Percentiles rank a stretch among this genome's conserved stretches.
phyloP scores from a whole-genome alignment of 2,329 filamentous ascomycete species.

The Pseudogymnoascus sp. region DNA sequence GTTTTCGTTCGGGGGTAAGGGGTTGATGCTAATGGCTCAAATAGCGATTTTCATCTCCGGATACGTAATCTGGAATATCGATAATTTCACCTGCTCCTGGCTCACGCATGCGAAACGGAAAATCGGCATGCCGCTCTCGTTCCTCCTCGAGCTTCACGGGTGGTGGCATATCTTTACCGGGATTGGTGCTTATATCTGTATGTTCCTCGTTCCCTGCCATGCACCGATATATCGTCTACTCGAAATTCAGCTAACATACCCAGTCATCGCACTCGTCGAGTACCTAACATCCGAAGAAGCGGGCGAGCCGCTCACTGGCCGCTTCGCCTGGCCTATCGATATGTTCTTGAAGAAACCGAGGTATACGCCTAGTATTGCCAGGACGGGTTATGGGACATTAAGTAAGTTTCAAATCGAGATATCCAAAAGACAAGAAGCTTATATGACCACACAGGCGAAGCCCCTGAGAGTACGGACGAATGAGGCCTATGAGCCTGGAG shows the following conservation, averaged over 20 bases:
- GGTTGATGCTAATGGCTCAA: background rate
- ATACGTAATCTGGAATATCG: slow-evolving; percentile 49
- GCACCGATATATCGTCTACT: background rate
- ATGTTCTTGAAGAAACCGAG: background rate
- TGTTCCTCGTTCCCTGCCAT: slow-evolving; percentile 4
- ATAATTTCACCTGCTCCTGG: slow-evolving; percentile 42
- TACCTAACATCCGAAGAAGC: slow-evolving; percentile 29
- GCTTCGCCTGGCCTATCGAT: slow-evolving; percentile 27
- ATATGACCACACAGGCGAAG: background rate
- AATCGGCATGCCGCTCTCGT: slow-evolving; percentile 46
- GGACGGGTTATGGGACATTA: background rate
- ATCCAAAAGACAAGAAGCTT: background rate
- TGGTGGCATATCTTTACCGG: slow-evolving; percentile 58
- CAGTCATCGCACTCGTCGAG: slow-evolving; percentile 28
- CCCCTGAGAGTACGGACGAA: background rate
- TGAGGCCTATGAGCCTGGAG: background rate
- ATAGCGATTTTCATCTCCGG: slow-evolving; percentile 33
- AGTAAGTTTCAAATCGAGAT: background rate
- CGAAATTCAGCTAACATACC: slow-evolving; percentile 15
- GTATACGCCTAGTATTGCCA: background rate
- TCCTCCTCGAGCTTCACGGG: slow-evolving; percentile 49
- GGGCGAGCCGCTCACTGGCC: slow-evolving; percentile 21
- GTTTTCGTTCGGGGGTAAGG: background rate
- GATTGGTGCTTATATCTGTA: slow-evolving; percentile 37
- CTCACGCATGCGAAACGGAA: slow-evolving; percentile 37